Evolutionary conservation across 345 rosid species (phyloP).

Genomic region (Gossypium turneri): DNA sequence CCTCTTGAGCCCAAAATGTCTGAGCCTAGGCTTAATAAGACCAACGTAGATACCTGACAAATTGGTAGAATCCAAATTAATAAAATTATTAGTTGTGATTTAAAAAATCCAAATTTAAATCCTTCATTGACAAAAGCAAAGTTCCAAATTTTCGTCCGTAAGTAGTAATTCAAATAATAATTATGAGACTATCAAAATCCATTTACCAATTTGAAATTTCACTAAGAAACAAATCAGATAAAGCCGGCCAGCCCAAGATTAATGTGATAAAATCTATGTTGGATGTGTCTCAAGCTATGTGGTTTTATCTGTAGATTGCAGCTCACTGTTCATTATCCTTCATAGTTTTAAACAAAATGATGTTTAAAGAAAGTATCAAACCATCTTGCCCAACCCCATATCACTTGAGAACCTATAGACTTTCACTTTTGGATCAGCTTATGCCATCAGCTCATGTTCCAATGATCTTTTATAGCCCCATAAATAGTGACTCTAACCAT

Average conservation of each 20-base stretch:
- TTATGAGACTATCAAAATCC: no score
- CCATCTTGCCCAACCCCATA: constrained; percentile 22
- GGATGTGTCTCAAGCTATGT: neutral
- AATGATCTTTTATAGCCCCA: constrained; percentile 23
- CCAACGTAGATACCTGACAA: neutral
- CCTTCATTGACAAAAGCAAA: no score
- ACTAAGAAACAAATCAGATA: neutral
- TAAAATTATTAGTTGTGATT: no score
- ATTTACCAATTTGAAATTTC: neutral
- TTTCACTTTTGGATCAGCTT: constrained; percentile 21
- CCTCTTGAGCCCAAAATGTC: neutral
- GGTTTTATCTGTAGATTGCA: neutral
- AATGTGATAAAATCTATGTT: neutral
- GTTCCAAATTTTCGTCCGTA: no score
- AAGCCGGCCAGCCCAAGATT: neutral
- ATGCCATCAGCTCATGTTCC: constrained; percentile 22
- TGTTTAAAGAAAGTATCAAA: constrained; percentile 7
- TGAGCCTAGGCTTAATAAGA: neutral
- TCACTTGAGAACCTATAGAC: constrained; percentile 14
- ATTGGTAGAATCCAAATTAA: no score
- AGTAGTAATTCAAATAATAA: no score
- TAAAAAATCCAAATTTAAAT: no score
- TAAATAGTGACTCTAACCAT: neutral
- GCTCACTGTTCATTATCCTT: no score
- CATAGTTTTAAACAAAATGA: neutral